Conservation (phyloP, 1,284 basidiomycete genomes). For the Trichosporon asahii region DNA sequence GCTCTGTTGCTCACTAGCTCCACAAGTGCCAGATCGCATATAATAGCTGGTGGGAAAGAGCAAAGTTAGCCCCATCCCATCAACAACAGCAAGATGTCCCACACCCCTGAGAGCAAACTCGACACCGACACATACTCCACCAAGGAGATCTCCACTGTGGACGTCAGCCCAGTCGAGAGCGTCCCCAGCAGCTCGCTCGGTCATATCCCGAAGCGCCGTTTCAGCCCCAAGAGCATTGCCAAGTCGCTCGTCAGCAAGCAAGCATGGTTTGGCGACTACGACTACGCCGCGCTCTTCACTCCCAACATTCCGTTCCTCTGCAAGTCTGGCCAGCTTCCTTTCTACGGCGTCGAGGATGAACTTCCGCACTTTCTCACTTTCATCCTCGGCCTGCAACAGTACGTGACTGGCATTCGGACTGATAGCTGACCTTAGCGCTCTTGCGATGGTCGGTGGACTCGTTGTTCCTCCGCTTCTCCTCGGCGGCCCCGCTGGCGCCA, state of each 20-base stretch:
- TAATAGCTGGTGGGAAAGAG: not conserved
- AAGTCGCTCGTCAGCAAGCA: conserved; percentile 29
- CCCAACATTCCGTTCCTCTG: conserved; percentile 32
- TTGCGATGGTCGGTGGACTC: conserved; percentile 39
- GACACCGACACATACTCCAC: not conserved
- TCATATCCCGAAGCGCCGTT: conserved; percentile 13
- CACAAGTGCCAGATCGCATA: not conserved
- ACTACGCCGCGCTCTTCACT: conserved; percentile 35
- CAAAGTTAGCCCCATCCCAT: not conserved
- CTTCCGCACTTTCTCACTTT: conserved; percentile 34
- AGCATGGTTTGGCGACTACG: conserved; percentile 35
- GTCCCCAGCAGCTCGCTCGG: conserved; percentile 14
- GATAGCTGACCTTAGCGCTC: conserved; percentile 17
- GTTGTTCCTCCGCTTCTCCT: conserved; percentile 35
- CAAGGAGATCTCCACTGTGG: not conserved
- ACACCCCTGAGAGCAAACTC: not conserved
- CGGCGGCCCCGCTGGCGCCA: conserved; percentile 33
- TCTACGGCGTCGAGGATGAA: conserved; percentile 33
- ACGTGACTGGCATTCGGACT: conserved; percentile 7
- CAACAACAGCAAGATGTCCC: not conserved
- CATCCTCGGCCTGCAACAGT: conserved; percentile 39
- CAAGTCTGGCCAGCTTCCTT: conserved; percentile 32
- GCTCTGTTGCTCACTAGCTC: too few relatives aligned
- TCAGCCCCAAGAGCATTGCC: conserved; percentile 14
- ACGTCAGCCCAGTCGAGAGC: not conserved